Conservation (phyloP, 768 basidiomycete species). For the Leucocoprinus birnbaumii region DNA sequence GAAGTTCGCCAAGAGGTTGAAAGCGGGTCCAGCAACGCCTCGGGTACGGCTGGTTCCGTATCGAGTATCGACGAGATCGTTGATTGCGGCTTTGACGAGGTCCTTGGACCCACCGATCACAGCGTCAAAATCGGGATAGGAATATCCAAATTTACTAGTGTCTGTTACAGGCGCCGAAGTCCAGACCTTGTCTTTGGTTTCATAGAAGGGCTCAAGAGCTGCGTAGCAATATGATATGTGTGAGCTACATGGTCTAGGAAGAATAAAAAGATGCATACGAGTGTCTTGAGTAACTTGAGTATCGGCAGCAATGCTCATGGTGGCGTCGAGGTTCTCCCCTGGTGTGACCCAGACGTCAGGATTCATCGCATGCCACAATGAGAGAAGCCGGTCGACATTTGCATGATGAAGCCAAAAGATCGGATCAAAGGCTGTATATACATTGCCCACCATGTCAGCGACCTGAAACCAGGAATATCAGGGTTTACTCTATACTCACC, state of each 20-base stretch:
- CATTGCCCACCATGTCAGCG: not conserved
- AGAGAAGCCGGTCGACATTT: constrained; percentile 51
- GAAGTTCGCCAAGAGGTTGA: not conserved
- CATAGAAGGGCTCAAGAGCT: constrained; percentile 50
- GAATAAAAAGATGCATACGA: constrained; percentile 18
- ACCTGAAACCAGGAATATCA: not conserved
- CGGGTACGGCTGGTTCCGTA: constrained; percentile 22
- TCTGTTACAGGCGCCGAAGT: constrained; percentile 27
- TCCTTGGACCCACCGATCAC: constrained; percentile 26
- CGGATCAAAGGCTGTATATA: constrained; percentile 41
- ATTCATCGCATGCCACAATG: constrained; percentile 48
- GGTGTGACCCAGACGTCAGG: constrained; percentile 34
- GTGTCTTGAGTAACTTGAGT: constrained; percentile 23
- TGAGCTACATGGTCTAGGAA: not conserved
- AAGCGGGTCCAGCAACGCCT: not conserved
- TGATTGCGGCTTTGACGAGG: constrained; percentile 29
- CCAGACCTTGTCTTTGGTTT: constrained; percentile 36
- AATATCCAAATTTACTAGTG: constrained; percentile 36
- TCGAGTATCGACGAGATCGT: constrained; percentile 29
- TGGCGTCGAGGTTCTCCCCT: constrained; percentile 24
- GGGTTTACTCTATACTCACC: constrained; percentile 24
- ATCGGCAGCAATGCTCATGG: constrained; percentile 28
- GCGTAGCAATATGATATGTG: not conserved
- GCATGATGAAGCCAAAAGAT: constrained; percentile 54
- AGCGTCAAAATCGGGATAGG: constrained; percentile 49